These are phyloP conservation scores for Podospora tetraspora DNA, from an alignment of 495 filamentous ascomycete genomes.

Conservation along the genomic window DNA sequence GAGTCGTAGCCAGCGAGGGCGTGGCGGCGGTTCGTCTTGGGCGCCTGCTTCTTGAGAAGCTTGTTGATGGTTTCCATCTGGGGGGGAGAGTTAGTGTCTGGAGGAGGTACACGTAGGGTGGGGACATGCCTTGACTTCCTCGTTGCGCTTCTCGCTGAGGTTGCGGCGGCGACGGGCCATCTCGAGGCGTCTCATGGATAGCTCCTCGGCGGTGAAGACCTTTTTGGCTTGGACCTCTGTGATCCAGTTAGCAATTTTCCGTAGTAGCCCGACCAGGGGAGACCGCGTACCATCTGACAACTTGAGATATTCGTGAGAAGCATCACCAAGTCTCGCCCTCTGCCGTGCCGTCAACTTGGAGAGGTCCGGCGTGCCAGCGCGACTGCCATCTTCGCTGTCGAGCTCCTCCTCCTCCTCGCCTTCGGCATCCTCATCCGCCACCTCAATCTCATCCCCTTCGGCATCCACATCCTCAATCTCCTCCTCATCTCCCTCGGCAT, in stretches of 20 bases:
- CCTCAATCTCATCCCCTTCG: constrained; percentile 62
- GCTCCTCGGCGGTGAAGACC: constrained; percentile 85
- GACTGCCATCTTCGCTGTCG: constrained; percentile 61
- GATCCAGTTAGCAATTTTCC: constrained; percentile 1
- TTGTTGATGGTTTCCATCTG: constrained; percentile 99
- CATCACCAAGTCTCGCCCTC: constrained; percentile 65
- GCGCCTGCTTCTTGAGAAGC: constrained; percentile 89
- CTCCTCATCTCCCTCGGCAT: constrained; percentile 48
- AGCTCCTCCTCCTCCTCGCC: constrained; percentile 60
- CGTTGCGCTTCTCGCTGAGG: constrained; percentile 94
- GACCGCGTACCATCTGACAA: constrained; percentile 60
- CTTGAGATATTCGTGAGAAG: constrained; percentile 54
- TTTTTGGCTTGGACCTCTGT: constrained; percentile 91
- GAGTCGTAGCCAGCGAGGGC: constrained; percentile 49
- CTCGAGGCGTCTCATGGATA: constrained; percentile 89
- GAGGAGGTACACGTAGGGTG: not conserved
- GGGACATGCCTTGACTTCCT: constrained; percentile 84
- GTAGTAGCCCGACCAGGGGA: not conserved
- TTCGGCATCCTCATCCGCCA: constrained; percentile 47
- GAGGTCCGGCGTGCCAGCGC: constrained; percentile 67
- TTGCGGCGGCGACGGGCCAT: constrained; percentile 95
- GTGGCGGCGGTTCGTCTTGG: constrained; percentile 63
- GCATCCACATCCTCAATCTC: constrained; percentile 50
- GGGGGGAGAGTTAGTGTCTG: constrained; percentile 4
- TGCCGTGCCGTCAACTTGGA: constrained; percentile 88